phyloP scores from a whole-genome alignment of 73 alveolate species.

The Paraurostyla sp. region DNA sequence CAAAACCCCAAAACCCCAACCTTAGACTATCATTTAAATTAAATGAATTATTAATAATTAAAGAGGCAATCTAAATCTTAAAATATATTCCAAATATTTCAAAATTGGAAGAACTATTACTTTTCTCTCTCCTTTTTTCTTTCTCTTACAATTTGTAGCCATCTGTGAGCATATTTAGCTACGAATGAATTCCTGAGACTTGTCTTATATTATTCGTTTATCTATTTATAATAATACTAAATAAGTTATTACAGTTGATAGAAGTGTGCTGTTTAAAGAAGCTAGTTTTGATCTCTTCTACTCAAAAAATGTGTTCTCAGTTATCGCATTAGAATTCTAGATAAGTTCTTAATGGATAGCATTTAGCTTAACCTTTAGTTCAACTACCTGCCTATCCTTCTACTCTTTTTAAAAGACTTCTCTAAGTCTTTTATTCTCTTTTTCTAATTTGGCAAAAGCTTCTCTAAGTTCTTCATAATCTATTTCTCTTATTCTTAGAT shows the following conservation, averaged over 20 bases:
- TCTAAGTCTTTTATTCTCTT: slow-evolving; percentile 41
- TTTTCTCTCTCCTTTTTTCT: slow-evolving; percentile 49
- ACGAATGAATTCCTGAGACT: slow-evolving; percentile 36
- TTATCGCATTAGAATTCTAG: background rate
- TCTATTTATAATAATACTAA: background rate
- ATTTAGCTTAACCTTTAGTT: slow-evolving; percentile 1
- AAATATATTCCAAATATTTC: no score
- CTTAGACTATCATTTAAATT: no score
- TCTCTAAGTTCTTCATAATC: slow-evolving; percentile 55
- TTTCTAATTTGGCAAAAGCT: slow-evolving; percentile 16
- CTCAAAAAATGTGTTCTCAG: slow-evolving; percentile 43
- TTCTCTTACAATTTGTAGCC: slow-evolving; percentile 58
- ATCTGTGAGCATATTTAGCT: slow-evolving; percentile 57
- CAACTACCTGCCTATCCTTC: background rate
- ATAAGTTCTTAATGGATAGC: slow-evolving; percentile 38
- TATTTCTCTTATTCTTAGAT: slow-evolving; percentile 27
- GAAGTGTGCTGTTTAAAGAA: slow-evolving; percentile 28
- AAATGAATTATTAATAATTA: no score
- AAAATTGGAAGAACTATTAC: background rate
- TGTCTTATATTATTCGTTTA: slow-evolving; percentile 28
- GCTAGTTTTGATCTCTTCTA: slow-evolving; percentile 54
- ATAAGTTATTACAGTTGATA: slow-evolving; percentile 11
- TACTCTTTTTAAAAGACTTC: background rate
- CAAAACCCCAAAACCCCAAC: no score
- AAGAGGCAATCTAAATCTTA: no score